phyloP scores from a whole-genome alignment of 805 yeast species.

The Cyberlindnera subsufficiens region DNA sequence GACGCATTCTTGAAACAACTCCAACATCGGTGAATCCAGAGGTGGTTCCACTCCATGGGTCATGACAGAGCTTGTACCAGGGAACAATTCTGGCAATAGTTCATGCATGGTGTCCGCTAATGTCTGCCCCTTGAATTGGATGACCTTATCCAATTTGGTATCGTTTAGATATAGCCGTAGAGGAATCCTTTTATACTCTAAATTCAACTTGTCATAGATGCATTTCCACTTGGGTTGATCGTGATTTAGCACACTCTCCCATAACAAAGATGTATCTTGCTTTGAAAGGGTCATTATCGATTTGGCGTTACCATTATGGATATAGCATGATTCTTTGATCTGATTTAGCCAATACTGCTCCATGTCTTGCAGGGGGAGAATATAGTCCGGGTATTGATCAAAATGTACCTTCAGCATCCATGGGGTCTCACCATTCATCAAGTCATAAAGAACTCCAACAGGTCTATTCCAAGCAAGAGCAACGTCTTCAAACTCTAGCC shows the following conservation, averaged over 20 bases:
- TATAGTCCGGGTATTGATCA: conserved; percentile 36
- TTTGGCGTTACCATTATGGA: conserved; percentile 72
- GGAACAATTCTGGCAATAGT: conserved; percentile 42
- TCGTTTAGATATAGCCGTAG: conserved; percentile 1
- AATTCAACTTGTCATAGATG: background rate
- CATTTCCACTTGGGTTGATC: conserved; percentile 23
- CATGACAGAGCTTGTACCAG: conserved; percentile 39
- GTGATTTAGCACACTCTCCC: conserved; percentile 42
- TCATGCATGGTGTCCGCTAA: conserved; percentile 35
- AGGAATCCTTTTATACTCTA: background rate
- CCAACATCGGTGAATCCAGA: conserved; percentile 35
- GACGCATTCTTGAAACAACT: conserved; percentile 38
- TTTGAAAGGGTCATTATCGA: conserved; percentile 73
- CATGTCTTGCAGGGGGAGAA: conserved; percentile 36
- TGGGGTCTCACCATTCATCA: conserved; percentile 34
- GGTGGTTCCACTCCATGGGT: conserved; percentile 54
- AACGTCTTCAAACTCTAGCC: conserved; percentile 62
- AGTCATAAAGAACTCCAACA: conserved; percentile 61
- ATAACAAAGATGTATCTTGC: conserved; percentile 49
- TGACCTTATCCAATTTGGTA: background rate
- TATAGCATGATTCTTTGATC: conserved; percentile 75
- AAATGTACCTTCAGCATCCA: conserved; percentile 46
- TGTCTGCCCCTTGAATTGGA: conserved; percentile 8
- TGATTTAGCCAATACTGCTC: conserved; percentile 65
- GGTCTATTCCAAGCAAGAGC: conserved; percentile 75